Conservation (phyloP, 1,284 basidiomycete genomes). For the Puccinia polysora region DNA sequence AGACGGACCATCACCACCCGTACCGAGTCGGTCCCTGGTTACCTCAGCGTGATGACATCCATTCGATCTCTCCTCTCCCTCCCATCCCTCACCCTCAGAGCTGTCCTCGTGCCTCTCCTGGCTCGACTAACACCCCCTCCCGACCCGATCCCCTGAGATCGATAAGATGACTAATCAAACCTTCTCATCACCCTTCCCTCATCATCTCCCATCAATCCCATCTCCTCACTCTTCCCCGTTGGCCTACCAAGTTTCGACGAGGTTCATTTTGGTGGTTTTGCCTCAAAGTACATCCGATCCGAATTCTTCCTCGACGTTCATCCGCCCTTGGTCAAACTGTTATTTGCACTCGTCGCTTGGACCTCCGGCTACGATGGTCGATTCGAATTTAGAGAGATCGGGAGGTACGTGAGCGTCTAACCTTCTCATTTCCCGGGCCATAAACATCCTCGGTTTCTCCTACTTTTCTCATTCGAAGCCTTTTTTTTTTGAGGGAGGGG, state of each 20-base stretch:
- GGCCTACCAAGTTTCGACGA: slow-evolving; percentile 72
- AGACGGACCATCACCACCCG: too few relatives aligned
- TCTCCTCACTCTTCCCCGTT: slow-evolving; percentile 1
- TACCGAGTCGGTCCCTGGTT: too few relatives aligned
- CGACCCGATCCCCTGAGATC: neutral
- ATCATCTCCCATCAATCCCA: neutral
- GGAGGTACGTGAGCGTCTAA: slow-evolving; percentile 64
- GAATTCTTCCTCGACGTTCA: slow-evolving; percentile 93
- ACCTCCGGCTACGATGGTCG: slow-evolving; percentile 85
- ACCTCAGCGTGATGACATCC: too few relatives aligned
- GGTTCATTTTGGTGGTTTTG: slow-evolving; percentile 94
- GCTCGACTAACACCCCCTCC: neutral
- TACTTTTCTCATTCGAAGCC: too few relatives aligned
- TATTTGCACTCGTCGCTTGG: slow-evolving; percentile 85
- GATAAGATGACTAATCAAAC: neutral
- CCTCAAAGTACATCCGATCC: slow-evolving; percentile 79
- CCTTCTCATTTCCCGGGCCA: neutral
- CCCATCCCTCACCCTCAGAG: too few relatives aligned
- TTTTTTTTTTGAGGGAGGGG: too few relatives aligned
- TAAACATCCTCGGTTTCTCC: slow-evolving; percentile 1
- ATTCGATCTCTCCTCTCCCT: too few relatives aligned
- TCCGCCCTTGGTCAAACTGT: slow-evolving; percentile 89
- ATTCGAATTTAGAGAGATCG: slow-evolving; percentile 96
- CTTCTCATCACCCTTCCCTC: too few relatives aligned
- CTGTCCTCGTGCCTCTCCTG: neutral